Base-by-base conservation (phyloP, 257 asterid species). In the Nicotiana benthamiana region DNA sequence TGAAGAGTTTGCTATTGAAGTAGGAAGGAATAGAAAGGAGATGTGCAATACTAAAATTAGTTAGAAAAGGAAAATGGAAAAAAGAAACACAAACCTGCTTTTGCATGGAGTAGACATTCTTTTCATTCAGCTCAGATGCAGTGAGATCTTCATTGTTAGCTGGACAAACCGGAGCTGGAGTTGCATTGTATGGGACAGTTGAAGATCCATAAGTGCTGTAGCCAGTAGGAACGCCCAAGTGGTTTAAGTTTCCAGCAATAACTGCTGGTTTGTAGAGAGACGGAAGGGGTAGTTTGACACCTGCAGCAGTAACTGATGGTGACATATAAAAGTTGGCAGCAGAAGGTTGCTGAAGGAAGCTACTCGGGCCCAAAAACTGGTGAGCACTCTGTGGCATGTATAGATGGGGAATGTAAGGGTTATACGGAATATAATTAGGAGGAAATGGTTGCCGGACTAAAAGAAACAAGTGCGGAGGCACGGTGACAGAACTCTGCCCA, bases 341-440 rank as follows among this genome's bases (percentile, higher is more conserved):
- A 59, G 90, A 83, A 70, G 88, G 87, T 57, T 88, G 93, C 76
- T 89, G 93, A 68, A 92, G 86, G 82, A 86, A 91, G 27, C 89
- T 91, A 52, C 82, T 72, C 36, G 89, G 92, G 87, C 89, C 85
- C 74, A 86, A 76, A 86, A 87, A 82, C 79, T 91, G 92, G 80
- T 76, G 90, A 22, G 81, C 83, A 61, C 81, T 85, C 66, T 83
- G 96, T 20, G 93, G 89, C 90, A 91, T 75, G 79, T 85, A 88
- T 40, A 88, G 83, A 62, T 86, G 91, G 27, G 91, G 81, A 64
- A 83, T 84, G 80, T 89, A 91, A 79, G 93, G 96, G 80, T 68
- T 87, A 82, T 87, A 83, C 15, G 92, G 86, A 52, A 86, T 56
- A 77, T 85, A 90, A 77, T 88, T 91, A 79, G 96, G 79, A 51